Percentiles rank a stretch among this genome's conserved stretches.
phyloP scores from a whole-genome alignment of 805 yeast species.

The Candida incommunis region DNA sequence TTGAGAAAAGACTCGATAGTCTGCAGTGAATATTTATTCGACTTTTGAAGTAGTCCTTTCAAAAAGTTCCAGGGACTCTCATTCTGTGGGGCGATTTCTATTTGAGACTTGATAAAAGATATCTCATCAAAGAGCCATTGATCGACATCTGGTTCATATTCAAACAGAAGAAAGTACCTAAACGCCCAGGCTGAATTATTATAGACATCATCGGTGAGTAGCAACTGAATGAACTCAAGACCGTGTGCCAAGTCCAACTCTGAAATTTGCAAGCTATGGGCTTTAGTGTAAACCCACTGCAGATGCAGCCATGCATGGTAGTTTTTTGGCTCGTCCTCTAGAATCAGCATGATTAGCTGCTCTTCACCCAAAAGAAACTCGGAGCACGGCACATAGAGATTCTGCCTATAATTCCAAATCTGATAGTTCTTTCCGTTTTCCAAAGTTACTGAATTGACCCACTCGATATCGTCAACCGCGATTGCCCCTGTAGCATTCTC shows the following conservation, averaged over 20 bases:
- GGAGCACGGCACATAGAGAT: constrained; percentile 28
- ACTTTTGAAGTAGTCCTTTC: constrained; percentile 35
- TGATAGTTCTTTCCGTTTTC: constrained; percentile 85
- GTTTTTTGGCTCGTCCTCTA: constrained; percentile 72
- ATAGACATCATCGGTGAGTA: constrained; percentile 50
- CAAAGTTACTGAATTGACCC: constrained; percentile 67
- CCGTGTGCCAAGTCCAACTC: constrained; percentile 33
- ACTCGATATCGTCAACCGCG: constrained; percentile 41
- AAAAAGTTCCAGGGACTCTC: constrained; percentile 80
- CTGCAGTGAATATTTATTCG: constrained; percentile 15
- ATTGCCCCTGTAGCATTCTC: constrained; percentile 15
- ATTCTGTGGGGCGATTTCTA: constrained; percentile 60
- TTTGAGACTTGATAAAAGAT: constrained; percentile 33
- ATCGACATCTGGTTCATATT: constrained; percentile 7
- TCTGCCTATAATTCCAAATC: constrained; percentile 88
- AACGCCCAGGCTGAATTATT: constrained; percentile 94
- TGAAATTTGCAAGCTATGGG: constrained; percentile 38
- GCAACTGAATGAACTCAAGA: constrained; percentile 31
- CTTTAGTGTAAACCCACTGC: constrained; percentile 58
- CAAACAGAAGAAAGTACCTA: constrained; percentile 42
- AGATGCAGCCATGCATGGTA: constrained; percentile 95
- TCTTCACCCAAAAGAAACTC: constrained; percentile 36
- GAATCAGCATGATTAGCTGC: constrained; percentile 51
- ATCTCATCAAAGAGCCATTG: constrained; percentile 33
- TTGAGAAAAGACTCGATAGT: constrained; percentile 33